Percentiles rank a stretch among this genome's conserved stretches.
Conservation (phyloP, 352 stramenopile species). For the Halophytophthora polymorphica region DNA sequence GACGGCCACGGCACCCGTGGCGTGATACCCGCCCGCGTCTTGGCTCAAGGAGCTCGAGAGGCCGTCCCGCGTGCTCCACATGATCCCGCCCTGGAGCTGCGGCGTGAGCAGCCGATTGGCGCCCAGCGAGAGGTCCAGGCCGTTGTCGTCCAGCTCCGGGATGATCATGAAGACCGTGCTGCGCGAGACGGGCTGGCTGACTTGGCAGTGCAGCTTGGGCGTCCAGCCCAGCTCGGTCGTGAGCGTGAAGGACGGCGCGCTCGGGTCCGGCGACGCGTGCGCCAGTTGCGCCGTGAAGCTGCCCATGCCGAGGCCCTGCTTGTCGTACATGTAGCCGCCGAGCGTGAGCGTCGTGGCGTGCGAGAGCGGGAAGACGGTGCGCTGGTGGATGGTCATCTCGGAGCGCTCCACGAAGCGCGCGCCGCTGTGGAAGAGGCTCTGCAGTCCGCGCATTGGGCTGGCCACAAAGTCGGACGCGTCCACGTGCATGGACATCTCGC, state of each 20-base stretch:
- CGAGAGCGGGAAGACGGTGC: constrained; percentile 61
- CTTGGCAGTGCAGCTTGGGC: constrained; percentile 70
- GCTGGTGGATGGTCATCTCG: constrained; percentile 84
- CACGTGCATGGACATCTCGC: constrained; percentile 77
- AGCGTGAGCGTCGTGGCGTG: constrained; percentile 57
- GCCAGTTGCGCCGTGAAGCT: constrained; percentile 61
- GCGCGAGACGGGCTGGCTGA: constrained; percentile 70
- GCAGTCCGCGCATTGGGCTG: constrained; percentile 55
- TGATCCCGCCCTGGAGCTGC: constrained; percentile 71
- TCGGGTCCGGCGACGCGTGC: constrained; percentile 68
- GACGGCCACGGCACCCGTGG: constrained; percentile 44
- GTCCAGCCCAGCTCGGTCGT: constrained; percentile 74
- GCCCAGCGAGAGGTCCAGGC: constrained; percentile 67
- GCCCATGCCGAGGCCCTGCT: constrained; percentile 67
- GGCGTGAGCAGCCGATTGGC: constrained; percentile 62
- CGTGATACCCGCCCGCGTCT: constrained; percentile 37
- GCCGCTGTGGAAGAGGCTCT: constrained; percentile 42
- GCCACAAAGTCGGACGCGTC: constrained; percentile 73
- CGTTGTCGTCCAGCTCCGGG: constrained; percentile 67
- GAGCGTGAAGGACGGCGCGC: constrained; percentile 52
- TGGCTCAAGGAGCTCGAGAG: constrained; percentile 63
- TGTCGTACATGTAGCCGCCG: constrained; percentile 84
- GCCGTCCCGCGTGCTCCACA: constrained; percentile 77
- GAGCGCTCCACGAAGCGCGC: constrained; percentile 50
- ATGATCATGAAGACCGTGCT: constrained; percentile 74